Base-by-base conservation (phyloP, 2,329 filamentous ascomycete genomes). In the Fusarium neocosmosporiellum region DNA sequence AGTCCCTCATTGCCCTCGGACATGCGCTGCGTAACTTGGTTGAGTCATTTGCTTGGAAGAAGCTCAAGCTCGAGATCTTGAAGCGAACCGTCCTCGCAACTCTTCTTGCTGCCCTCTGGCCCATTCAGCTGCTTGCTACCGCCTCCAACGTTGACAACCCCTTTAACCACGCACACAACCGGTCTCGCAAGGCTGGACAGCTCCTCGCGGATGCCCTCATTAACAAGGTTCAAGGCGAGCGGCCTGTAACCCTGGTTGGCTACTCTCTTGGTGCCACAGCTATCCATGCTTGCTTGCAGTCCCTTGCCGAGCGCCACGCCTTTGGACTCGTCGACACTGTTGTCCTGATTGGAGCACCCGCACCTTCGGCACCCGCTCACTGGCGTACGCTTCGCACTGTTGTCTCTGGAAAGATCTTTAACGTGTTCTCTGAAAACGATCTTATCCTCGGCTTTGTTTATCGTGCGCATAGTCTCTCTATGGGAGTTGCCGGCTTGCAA, bases 361-460 rank as follows among this genome's bases (percentile, higher is more conserved):
- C 92, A 0, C 94, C 95, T 0, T 93, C 92, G 0, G 89, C 92
- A 50, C 82, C 88, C 0, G 86, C 87, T 2, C 90, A 94, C 74
- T 98, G 95, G 95, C 88, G 91, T 50, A 86, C 89, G 39, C 90
- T 97, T 73, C 90, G 94, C 33, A 90, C 89, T 50, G 94, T 96
- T 1, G 94, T 97, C 1, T 90, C 92, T 2, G 95, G 95, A 3
- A 89, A 93, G 65, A 87, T 98, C 9, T 92, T 97, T 75, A 98
- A 98, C 75, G 94, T 96, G 10, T 98, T 92, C 82, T 96, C 94
- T 2, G 90, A 92, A 60, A 95, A 96, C 68, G 95, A 98, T 81
- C 93, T 94, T 77, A 91, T 98, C 34, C 89, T 98, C 1, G 95
- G 91, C 1, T 96, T 98, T 79, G 85, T 98, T 20, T 98, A 98